A percentile compares a stretch with the other conserved stretches of the same genome.
phyloP scores from a whole-genome alignment of 768 basidiomycete species.

The Trametes sanguinea region DNA sequence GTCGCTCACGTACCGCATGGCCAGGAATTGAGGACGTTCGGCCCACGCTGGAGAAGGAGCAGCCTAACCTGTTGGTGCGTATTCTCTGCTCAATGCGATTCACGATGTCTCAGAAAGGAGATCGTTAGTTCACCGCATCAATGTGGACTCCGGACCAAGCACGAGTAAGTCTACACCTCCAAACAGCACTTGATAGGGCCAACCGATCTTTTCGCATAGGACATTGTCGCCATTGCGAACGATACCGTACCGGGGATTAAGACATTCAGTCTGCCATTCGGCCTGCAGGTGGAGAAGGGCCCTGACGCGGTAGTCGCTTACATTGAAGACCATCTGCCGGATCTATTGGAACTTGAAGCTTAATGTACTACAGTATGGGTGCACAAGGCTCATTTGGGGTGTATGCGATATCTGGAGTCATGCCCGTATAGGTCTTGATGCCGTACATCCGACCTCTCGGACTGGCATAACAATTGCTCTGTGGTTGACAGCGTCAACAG shows the following conservation, averaged over 20 bases:
- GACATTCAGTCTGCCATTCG: conserved; percentile 23
- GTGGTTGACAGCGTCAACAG: neutral
- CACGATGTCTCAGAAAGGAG: neutral
- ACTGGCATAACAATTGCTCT: too few relatives aligned
- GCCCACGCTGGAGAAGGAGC: conserved; percentile 14
- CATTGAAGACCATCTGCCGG: conserved; percentile 24
- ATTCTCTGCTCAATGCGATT: too few relatives aligned
- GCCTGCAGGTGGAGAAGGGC: conserved; percentile 23
- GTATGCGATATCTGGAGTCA: too few relatives aligned
- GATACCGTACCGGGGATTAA: conserved; percentile 21
- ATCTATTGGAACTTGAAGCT: conserved; percentile 10
- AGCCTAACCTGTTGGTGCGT: conserved; percentile 22
- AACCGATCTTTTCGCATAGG: conserved; percentile 1
- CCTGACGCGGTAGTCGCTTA: conserved; percentile 25
- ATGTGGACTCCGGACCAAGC: conserved; percentile 28
- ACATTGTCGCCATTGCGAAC: conserved; percentile 24
- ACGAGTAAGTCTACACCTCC: conserved; percentile 6
- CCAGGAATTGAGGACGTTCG: conserved; percentile 23
- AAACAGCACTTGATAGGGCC: neutral
- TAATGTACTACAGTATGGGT: neutral
- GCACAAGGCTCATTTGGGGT: too few relatives aligned
- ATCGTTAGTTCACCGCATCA: conserved; percentile 21
- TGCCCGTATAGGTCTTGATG: too few relatives aligned
- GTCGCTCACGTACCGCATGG: too few relatives aligned
- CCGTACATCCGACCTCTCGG: too few relatives aligned